Base-by-base conservation (phyloP, 345 rosid genomes). In the Salix viminalis region DNA sequence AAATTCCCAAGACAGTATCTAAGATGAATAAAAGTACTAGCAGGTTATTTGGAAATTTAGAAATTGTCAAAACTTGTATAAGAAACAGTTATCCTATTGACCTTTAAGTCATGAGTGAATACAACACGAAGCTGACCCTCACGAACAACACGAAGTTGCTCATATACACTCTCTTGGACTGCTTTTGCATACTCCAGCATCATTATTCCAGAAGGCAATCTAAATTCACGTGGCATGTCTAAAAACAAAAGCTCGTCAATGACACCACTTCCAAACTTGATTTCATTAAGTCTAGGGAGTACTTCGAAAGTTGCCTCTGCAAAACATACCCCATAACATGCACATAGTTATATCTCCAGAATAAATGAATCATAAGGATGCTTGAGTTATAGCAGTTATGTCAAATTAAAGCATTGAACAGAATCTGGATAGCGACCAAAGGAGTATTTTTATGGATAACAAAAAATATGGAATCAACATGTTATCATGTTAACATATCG, bases 231-330 rank as follows among this genome's bases (percentile, higher is more conserved):
- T 0, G 99, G 99, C 89, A 90, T 79, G 74, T 92, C 94, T 76
- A 96, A 83, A 81, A 91, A 96, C 76, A 93, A 83, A 83, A 96
- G 97, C 86, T 96, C 99, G 79, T 96, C 99, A 66, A 93, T 81
- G 69, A 96, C 97, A 65, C 98, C 99, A 34, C 99, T 93, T 52
- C 98, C 95, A 72, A 93, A 96, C 82, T 96, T 92, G 90, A 96
- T 93, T 81, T 96, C 99, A 76, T 90, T 90, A 39, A 96, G 96
- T 85, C 99, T 89, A 4, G 99, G 97, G 41, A 96, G 90, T 54
- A 96, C 92, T 85, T 96, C 98, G 83, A 89, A 96, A 70, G 99
- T 92, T 79, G 97, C 98, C 90, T 93, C 99, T 96, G 97, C 71
- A 80, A 69, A 82, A 76, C 81, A 28, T 24, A 30, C 10, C 70